phyloP scores from a whole-genome alignment of 305 asterid species.

The Fraxinus sp. region DNA sequence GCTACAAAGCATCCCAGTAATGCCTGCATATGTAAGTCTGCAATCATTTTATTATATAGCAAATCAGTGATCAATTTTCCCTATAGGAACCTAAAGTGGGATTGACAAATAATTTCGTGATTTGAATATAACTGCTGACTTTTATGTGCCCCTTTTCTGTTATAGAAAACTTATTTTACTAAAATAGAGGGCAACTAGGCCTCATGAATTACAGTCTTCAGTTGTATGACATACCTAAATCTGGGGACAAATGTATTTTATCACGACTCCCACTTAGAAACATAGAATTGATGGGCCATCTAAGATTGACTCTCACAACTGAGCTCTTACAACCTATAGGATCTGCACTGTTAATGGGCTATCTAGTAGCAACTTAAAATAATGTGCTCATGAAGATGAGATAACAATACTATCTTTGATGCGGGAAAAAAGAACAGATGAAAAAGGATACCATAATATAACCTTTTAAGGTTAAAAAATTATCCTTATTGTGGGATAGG shows the following conservation, averaged over 20 bases:
- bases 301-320: neutral
- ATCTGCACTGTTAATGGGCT: neutral
- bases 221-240: neutral
- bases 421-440: neutral
- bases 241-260: neutral
- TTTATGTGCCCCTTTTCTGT: neutral
- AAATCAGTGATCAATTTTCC: neutral
- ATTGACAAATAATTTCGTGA: neutral
- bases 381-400: neutral
- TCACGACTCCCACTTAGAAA: neutral
- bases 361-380: neutral
- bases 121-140: slow-evolving; percentile 1
- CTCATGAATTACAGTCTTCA: neutral
- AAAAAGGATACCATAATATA: neutral
- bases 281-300: neutral
- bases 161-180: neutral
- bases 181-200: neutral
- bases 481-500: neutral
- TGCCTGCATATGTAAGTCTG: slow-evolving; percentile 48
- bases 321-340: neutral
- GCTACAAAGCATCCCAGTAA: slow-evolving; percentile 86
- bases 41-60: slow-evolving; percentile 18
- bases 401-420: neutral
- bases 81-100: neutral
- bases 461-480: neutral